Evolutionary conservation across 2,329 filamentous ascomycete genomes (phyloP).

Genomic region (Stagonosporopsis rhizophila): DNA sequence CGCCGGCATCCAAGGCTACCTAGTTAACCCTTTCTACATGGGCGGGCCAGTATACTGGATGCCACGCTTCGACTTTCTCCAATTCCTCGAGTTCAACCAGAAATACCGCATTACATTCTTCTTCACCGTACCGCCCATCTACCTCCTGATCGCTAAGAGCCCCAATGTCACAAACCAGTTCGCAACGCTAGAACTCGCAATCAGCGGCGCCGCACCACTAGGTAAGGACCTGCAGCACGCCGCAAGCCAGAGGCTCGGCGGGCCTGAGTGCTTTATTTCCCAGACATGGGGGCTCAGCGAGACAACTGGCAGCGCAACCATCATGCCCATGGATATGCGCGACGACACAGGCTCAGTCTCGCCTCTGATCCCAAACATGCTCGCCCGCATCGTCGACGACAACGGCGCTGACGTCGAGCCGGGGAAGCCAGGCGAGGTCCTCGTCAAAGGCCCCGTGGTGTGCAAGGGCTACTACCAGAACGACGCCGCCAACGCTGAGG

Average conservation of each 20-base stretch:
- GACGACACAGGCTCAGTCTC: constrained; percentile 59
- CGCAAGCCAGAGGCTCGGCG: constrained; percentile 59
- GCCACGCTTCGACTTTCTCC: constrained; percentile 63
- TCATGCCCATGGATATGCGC: constrained; percentile 50
- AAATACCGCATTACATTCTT: constrained; percentile 61
- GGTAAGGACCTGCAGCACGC: constrained; percentile 61
- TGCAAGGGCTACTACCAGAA: constrained; percentile 51
- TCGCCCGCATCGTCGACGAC: constrained; percentile 46
- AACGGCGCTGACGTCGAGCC: constrained; percentile 40
- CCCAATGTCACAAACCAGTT: constrained; percentile 65
- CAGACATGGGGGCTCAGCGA: constrained; percentile 68
- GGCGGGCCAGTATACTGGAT: constrained; percentile 65
- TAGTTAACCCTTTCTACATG: constrained; percentile 54
- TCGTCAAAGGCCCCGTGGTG: constrained; percentile 47
- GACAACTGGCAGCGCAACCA: constrained; percentile 58
- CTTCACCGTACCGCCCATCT: constrained; percentile 68
- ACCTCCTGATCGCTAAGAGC: constrained; percentile 64
- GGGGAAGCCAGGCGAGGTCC: constrained; percentile 43
- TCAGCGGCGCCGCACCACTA: constrained; percentile 65
- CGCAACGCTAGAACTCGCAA: constrained; percentile 55
- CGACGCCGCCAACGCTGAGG: constrained; percentile 35
- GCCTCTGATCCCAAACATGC: constrained; percentile 51
- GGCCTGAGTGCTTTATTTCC: constrained; percentile 52
- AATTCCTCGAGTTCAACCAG: constrained; percentile 62
- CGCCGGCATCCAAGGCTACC: constrained; percentile 57